Evolutionary conservation across 352 stramenopile species (phyloP), one percentile per base, ranked within the genome.

Genomic region (Pythium plurisporium): DNA sequence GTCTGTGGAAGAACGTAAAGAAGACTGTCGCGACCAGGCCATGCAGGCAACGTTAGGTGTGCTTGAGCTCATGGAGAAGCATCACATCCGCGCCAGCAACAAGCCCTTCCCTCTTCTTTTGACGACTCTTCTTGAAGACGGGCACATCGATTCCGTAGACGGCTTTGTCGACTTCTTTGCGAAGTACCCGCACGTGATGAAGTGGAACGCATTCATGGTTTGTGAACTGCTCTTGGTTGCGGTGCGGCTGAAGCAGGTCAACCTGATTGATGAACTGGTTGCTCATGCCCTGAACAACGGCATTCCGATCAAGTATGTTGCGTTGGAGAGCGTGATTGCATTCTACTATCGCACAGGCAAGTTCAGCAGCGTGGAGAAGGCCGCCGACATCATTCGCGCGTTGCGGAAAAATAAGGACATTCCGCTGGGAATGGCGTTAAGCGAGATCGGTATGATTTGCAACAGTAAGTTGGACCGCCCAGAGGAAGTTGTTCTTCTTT

Each of bases 281-380:
- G 73, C 73, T 3, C 73, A 84, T 44, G 77, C 82, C 14, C 58
- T 91, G 52, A 68, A 86, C 54, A 77, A 69, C 38, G 65, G 67
- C 40, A 87, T 88, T 55, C 65, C 77, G 4, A 82, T 91, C 59
- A 91, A 89, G 56, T 91, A 91, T 49, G 77, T 76, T 15, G 82
- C 82, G 20, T 68, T 91, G 12, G 82, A 91, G 60, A 72, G 71
- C 23, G 72, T 88, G n/a, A 62, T 88, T 15, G 74, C 80, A 17
- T 86, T 76, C 44, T 89, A 87, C 62, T 89, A 83, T 55, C 75
- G 79, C 58, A 59, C 74, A 7, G 77, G 78, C 20, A 81, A 86
- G 56, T 69, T 86, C 29, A 65, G 69, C 3, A 79, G 84, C 38
- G 57, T 88, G 5, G 76, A 84, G 31, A 79, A 77, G 30, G 76